A percentile compares a stretch with the other conserved stretches of the same genome.
Evolutionary conservation across 2,329 filamentous ascomycete genomes (phyloP).

Genomic region (Tolypocladium album): DNA sequence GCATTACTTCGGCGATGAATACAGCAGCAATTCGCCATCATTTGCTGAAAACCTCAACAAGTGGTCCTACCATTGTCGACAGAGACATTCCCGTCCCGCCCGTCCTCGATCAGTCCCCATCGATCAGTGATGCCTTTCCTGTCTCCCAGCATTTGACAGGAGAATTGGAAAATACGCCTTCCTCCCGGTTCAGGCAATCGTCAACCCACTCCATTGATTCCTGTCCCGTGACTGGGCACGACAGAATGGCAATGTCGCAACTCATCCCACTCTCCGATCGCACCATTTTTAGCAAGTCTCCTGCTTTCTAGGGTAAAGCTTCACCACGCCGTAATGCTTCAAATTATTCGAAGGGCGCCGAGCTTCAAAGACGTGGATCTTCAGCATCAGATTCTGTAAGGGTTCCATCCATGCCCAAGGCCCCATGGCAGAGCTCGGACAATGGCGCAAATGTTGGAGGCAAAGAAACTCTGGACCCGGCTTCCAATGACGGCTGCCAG

Average conservation of each 20-base stretch:
- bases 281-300: neutral
- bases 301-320: neutral
- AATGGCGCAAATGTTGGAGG: neutral
- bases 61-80: conserved; percentile 7
- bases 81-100: conserved; percentile 11
- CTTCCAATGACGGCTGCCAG: neutral
- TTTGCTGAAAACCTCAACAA: conserved; percentile 12
- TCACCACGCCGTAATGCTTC: neutral
- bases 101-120: neutral
- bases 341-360: conserved; percentile 4
- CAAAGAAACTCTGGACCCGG: neutral
- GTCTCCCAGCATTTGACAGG: neutral
- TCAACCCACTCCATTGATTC: neutral
- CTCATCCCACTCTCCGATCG: neutral
- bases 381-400: neutral
- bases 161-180: conserved; percentile 4
- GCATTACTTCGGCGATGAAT: conserved; percentile 3
- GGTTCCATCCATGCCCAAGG: neutral
- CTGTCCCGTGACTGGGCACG: neutral
- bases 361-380: neutral
- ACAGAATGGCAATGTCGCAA: neutral
- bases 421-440: neutral
- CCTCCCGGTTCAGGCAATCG: neutral
- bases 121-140: conserved; percentile 2
- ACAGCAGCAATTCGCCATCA: conserved; percentile 8